Evolutionary conservation across 164 flowering plant genomes (phyloP).

Genomic region (Buxus sempervirens): DNA sequence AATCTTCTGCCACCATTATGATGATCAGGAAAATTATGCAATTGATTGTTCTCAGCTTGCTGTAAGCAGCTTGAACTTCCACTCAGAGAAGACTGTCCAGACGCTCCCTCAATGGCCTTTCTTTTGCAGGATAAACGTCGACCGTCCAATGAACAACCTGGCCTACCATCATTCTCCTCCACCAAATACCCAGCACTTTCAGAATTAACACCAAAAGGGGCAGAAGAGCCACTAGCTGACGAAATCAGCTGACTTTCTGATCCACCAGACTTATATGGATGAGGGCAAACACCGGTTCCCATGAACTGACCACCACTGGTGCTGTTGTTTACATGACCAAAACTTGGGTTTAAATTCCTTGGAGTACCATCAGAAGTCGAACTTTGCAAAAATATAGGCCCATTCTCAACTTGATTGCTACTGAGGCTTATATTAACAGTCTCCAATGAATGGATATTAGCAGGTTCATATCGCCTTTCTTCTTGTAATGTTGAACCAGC

Average conservation of each 20-base stretch:
- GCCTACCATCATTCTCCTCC: constrained; percentile 47
- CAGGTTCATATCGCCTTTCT: constrained; percentile 27
- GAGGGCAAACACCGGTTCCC: constrained; percentile 25
- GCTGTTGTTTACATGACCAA: constrained; percentile 29
- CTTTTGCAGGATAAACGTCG: constrained; percentile 68
- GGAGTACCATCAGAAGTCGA: constrained; percentile 27
- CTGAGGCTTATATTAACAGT: constrained; percentile 26
- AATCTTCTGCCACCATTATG: constrained; percentile 27
- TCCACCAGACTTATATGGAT: constrained; percentile 27
- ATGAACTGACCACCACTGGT: constrained; percentile 28
- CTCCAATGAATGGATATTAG: constrained; percentile 27
- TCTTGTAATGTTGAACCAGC: constrained; percentile 37
- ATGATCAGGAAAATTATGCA: constrained; percentile 34
- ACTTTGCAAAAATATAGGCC: constrained; percentile 29
- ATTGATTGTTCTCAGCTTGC: constrained; percentile 39
- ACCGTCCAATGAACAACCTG: constrained; percentile 52
- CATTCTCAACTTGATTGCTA: constrained; percentile 24
- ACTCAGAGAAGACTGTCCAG: constrained; percentile 55
- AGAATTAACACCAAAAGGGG: constrained; percentile 35
- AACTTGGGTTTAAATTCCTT: constrained; percentile 33
- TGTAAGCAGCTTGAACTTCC: constrained; percentile 42
- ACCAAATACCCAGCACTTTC: constrained; percentile 33
- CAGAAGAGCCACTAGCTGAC: constrained; percentile 33
- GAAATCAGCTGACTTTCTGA: constrained; percentile 27
- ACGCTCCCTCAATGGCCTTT: constrained; percentile 59